Conservation (phyloP, 129 eudicot species). For the Ambrosia trifida region DNA sequence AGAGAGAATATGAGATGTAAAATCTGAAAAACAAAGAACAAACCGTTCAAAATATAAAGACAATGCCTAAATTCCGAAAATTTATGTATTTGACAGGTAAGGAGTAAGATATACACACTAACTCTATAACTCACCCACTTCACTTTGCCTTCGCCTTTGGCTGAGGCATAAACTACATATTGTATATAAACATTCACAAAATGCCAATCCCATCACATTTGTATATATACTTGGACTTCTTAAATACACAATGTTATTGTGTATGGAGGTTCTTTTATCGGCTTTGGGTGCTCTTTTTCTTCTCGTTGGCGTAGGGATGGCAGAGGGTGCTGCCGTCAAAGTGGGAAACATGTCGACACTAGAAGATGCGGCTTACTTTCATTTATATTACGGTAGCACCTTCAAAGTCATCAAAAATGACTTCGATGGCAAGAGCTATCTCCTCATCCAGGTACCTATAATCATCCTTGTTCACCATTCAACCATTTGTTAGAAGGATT, state of each 20-base stretch:
- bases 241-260: conserved; percentile 3
- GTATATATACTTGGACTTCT: neutral
- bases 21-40: neutral
- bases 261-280: conserved; percentile 18
- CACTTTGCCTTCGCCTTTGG: conserved; percentile 15
- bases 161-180: conserved; percentile 4
- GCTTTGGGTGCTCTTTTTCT: conserved; percentile 27
- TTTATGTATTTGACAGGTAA: neutral
- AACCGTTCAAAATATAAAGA: neutral
- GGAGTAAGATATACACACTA: neutral
- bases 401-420: conserved; percentile 89
- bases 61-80: neutral
- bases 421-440: conserved; percentile 89
- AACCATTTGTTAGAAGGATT: neutral
- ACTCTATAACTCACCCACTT: conserved; percentile 7
- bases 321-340: conserved; percentile 44
- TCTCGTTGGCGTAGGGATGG: conserved; percentile 19
- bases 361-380: conserved; percentile 79
- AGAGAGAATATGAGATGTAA: conserved; percentile 8
- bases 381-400: conserved; percentile 80
- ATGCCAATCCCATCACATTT: neutral
- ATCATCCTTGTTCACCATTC: too few relatives aligned
- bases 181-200: neutral
- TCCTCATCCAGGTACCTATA: conserved; percentile 76
- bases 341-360: conserved; percentile 69